Conservation (phyloP, 208 protist species). For the Perkinsela sp. region DNA sequence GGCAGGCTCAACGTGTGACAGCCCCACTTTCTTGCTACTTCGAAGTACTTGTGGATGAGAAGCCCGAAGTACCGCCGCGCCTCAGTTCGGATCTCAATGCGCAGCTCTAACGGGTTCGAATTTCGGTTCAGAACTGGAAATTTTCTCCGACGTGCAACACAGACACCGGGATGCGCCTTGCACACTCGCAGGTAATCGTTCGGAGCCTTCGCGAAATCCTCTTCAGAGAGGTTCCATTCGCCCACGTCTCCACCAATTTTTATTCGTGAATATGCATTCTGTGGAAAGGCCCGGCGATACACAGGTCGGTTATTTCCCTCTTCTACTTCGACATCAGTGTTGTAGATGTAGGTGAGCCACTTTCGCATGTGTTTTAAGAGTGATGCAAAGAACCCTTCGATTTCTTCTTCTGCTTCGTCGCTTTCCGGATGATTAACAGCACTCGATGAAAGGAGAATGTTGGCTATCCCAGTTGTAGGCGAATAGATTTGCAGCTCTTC, state of each 20-base stretch:
- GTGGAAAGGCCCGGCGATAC: neutral
- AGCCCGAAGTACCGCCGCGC: neutral
- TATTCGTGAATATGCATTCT: neutral
- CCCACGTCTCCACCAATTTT: neutral
- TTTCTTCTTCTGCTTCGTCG: neutral
- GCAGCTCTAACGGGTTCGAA: neutral
- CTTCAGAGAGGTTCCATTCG: neutral
- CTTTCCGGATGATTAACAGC: neutral
- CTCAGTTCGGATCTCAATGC: neutral
- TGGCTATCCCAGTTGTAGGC: neutral
- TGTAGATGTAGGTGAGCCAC: neutral
- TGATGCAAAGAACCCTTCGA: neutral
- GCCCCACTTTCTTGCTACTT: neutral
- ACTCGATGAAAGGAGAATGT: neutral
- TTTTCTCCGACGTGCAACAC: neutral
- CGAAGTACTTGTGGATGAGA: neutral
- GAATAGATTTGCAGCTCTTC: neutral
- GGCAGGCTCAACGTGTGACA: neutral
- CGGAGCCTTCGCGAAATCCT: neutral
- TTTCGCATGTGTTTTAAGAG: neutral
- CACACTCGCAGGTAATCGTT: neutral
- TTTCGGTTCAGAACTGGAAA: neutral
- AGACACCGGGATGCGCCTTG: neutral
- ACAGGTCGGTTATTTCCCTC: neutral
- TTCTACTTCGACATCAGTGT: neutral